Percentiles rank a stretch among this genome's conserved stretches.
These are phyloP conservation scores for Blastobotrys terrestris DNA, from an alignment of 805 yeast genomes.

Conservation along the genomic window DNA sequence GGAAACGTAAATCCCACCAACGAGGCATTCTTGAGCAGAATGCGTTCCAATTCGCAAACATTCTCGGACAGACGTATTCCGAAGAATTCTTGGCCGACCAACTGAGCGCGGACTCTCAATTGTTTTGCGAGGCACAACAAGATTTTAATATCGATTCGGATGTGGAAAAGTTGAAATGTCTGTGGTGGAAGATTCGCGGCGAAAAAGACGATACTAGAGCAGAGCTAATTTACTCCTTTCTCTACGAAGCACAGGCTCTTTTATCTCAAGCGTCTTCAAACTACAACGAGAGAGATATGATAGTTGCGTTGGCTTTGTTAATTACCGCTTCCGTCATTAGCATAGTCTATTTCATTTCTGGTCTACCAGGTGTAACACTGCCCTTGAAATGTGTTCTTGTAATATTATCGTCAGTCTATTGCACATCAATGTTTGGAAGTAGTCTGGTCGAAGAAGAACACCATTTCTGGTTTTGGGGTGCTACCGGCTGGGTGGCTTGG, in stretches of 20 bases:
- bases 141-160: slow-evolving; percentile 8
- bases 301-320: slow-evolving; percentile 7
- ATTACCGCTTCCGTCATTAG: slow-evolving; percentile 28
- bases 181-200: slow-evolving; percentile 10
- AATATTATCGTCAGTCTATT: slow-evolving; percentile 34
- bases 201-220: background rate
- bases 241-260: slow-evolving; percentile 35
- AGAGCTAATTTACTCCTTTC: slow-evolving; percentile 28
- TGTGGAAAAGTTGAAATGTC: slow-evolving; percentile 12
- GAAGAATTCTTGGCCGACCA: slow-evolving; percentile 1
- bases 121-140: slow-evolving; percentile 8
- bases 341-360: slow-evolving; percentile 19
- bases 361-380: background rate
- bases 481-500: slow-evolving; percentile 34
- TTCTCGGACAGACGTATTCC: slow-evolving; percentile 21
- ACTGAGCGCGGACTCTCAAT: slow-evolving; percentile 1
- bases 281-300: slow-evolving; percentile 53
- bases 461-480: slow-evolving; percentile 88
- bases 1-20: slow-evolving; percentile 47
- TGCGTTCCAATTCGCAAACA: slow-evolving; percentile 23
- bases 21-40: slow-evolving; percentile 43
- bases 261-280: slow-evolving; percentile 50
- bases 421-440: slow-evolving; percentile 68
- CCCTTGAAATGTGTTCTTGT: slow-evolving; percentile 17
- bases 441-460: slow-evolving; percentile 94